Conservation (phyloP, 106 monocot species). For the Allium sativum region DNA sequence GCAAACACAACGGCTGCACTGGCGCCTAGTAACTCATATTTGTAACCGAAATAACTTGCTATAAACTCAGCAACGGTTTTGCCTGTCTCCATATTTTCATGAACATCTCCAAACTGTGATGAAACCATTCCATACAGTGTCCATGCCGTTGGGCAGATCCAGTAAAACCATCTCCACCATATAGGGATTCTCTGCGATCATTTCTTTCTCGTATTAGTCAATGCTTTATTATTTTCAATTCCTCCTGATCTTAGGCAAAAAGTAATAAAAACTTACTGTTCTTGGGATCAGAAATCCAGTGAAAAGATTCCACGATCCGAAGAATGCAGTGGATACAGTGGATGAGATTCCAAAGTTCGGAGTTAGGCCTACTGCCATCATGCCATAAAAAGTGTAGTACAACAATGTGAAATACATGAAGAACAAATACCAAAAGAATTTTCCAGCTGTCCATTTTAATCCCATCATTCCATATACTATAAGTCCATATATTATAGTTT, state of each 20-base stretch:
- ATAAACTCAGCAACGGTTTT: slow-evolving; percentile 28
- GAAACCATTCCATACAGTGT: slow-evolving; percentile 60
- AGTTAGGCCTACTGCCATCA: slow-evolving; percentile 81
- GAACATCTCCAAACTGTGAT: slow-evolving; percentile 59
- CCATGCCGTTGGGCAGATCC: slow-evolving; percentile 71
- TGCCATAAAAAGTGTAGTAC: slow-evolving; percentile 17
- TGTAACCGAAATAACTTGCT: slow-evolving; percentile 43
- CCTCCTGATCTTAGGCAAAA: too few relatives aligned
- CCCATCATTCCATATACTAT: slow-evolving; percentile 19
- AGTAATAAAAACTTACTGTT: slow-evolving; percentile 22
- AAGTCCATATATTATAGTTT: slow-evolving; percentile 27
- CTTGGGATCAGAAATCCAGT: slow-evolving; percentile 64
- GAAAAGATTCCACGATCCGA: slow-evolving; percentile 69
- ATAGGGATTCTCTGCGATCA: slow-evolving; percentile 59
- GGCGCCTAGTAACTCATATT: slow-evolving; percentile 48
- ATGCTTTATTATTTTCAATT: too few relatives aligned
- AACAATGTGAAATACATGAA: slow-evolving; percentile 15
- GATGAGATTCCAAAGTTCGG: slow-evolving; percentile 67
- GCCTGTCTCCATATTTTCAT: slow-evolving; percentile 4
- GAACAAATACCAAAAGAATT: slow-evolving; percentile 18
- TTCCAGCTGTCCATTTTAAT: slow-evolving; percentile 12
- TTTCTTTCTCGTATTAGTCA: too few relatives aligned
- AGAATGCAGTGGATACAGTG: slow-evolving; percentile 58
- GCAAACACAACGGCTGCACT: slow-evolving; percentile 40
- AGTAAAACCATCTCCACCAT: slow-evolving; percentile 95